A percentile compares a stretch with the other conserved stretches of the same genome.
These are phyloP conservation scores for Puccinellia tenuiflora DNA, from an alignment of 176 grass and related monocot species.

Conservation along the genomic window DNA sequence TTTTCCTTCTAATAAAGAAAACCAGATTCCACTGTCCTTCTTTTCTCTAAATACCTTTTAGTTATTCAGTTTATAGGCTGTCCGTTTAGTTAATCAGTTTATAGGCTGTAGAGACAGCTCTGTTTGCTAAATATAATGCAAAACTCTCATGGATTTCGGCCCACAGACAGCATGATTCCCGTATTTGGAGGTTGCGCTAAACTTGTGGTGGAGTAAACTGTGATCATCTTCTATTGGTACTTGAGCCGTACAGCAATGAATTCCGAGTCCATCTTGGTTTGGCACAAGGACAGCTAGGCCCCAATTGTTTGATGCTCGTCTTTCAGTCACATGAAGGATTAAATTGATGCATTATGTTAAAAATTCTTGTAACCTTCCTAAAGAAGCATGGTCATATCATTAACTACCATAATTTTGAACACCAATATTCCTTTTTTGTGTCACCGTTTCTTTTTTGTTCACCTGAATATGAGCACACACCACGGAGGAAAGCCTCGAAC, in stretches of 20 bases:
- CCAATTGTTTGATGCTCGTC: no score
- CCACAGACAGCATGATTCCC: background rate
- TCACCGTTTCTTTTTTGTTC: no score
- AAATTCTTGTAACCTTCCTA: no score
- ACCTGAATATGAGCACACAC: background rate
- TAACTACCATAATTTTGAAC: no score
- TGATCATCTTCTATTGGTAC: no score
- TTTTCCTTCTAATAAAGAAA: constrained; percentile 3
- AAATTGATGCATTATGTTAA: no score
- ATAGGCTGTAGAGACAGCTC: background rate
- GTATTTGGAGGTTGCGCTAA: background rate
- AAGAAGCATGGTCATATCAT: no score
- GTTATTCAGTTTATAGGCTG: background rate
- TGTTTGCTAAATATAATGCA: background rate
- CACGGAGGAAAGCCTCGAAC: background rate
- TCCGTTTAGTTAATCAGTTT: background rate
- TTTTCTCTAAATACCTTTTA: background rate
- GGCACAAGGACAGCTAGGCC: no score
- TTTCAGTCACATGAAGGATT: no score
- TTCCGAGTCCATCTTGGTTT: no score
- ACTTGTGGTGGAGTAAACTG: background rate
- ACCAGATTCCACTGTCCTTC: background rate
- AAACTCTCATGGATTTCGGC: background rate
- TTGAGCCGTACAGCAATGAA: no score
- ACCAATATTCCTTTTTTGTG: no score